Base-by-base conservation (phyloP, 2,329 filamentous ascomycete genomes). In the Aspergillus novoparasiticus region DNA sequence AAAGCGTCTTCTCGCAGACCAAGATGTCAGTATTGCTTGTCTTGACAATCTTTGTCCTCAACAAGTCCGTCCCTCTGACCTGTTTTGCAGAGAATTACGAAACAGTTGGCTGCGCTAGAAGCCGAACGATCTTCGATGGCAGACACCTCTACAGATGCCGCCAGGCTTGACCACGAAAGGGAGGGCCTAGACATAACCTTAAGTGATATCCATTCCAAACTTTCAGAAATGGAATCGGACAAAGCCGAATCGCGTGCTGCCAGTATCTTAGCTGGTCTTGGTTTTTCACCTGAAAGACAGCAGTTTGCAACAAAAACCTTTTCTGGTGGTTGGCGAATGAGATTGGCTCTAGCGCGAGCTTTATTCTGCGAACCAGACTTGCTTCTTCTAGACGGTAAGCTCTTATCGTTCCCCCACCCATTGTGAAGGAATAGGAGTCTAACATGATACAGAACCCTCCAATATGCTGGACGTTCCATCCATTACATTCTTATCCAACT, bases 391-490 rank as follows among this genome's bases (percentile, higher is more conserved):
- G 95, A 99, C 83, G 82, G 81, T 83, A 75, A 64, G 73, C 62
- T 28, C 51, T 45, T n/a, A 16, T 8, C 16, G 43, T 12, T 36
- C 4, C 26, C 48, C 19, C 36, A 28, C 30, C 19, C 57, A 14
- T 60, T 30, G n/a, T 43, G 39, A 32, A 36, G 28, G 39, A 14
- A 8, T 9, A 14, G 12, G n/a, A 23, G 36, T 19, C 72, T 76
- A 56, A 74, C 65, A 54, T 53, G 43, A 58, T 55, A 61, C 62
- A 83, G 95, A 99, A 88, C 95, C 95, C 82, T 98, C 94, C 61
- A 98, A 98, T 89, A 98, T 98, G 94, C 93, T 99, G 92, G 95
- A 98, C 81, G 95, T 99, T 62, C 95, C 95, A n/a, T 98, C 95
- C 28, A 98, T 99, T 75, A 96, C 95, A 61, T 99, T 98, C 87